phyloP scores from a whole-genome alignment of 2,329 filamentous ascomycete genomes.

The Pseudogymnoascus sp. region DNA sequence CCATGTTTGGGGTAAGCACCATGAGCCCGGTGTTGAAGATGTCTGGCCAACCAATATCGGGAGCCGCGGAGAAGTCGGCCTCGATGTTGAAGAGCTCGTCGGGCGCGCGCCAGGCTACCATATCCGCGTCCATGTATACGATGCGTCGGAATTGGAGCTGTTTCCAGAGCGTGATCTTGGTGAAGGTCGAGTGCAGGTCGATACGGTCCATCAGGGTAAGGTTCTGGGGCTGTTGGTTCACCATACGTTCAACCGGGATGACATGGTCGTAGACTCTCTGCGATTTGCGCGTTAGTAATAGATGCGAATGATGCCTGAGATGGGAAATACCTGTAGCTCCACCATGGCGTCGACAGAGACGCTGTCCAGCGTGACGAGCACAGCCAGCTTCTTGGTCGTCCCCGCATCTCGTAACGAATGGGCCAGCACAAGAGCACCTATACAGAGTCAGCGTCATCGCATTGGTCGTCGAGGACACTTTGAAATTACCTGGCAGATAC shows the following conservation, averaged over 20 bases:
- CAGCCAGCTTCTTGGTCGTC: slow-evolving; percentile 76
- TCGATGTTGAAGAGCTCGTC: slow-evolving; percentile 78
- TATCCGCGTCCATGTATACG: slow-evolving; percentile 89
- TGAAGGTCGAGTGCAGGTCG: slow-evolving; percentile 88
- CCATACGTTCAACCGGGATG: slow-evolving; percentile 73
- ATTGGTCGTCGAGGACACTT: slow-evolving; percentile 13
- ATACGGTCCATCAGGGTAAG: slow-evolving; percentile 85
- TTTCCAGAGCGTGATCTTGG: slow-evolving; percentile 92
- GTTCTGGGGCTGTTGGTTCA: slow-evolving; percentile 71
- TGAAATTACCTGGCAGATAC: slow-evolving; percentile 74
- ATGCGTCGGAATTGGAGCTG: slow-evolving; percentile 85
- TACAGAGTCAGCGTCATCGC: slow-evolving; percentile 20
- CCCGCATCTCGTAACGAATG: slow-evolving; percentile 91
- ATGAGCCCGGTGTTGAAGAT: slow-evolving; percentile 98
- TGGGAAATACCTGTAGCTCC: slow-evolving; percentile 61
- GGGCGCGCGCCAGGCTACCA: slow-evolving; percentile 81
- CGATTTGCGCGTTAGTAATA: slow-evolving; percentile 14
- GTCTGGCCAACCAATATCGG: slow-evolving; percentile 97
- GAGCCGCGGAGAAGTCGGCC: slow-evolving; percentile 62
- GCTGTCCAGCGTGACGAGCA: slow-evolving; percentile 73
- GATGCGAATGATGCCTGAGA: not conserved
- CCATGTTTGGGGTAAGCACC: slow-evolving; percentile 78
- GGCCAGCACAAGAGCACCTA: slow-evolving; percentile 86
- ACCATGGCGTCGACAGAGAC: slow-evolving; percentile 68
- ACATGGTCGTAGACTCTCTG: slow-evolving; percentile 82